Base-by-base conservation (phyloP, 345 rosid species). In the Sonneratia alba region DNA sequence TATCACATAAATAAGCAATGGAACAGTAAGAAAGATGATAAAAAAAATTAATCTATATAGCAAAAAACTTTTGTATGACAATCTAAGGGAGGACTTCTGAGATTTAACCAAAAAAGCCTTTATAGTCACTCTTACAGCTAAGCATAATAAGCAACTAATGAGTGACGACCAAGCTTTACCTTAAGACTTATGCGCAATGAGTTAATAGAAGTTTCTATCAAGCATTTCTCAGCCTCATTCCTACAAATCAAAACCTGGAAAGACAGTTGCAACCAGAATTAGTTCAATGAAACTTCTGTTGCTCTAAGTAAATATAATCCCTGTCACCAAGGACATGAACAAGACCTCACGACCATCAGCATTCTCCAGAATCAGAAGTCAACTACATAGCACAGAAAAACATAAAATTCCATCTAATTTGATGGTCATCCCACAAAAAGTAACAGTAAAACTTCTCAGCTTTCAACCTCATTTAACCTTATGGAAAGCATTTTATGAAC, bases 151-250 rank as follows among this genome's bases (percentile, higher is more conserved):
- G 7, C 36, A 68, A 67, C 36, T 3, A 53, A 71, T 32, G n/a
- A 68, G 37, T 69, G 66, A 79, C 21, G 36, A 42, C 45, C 49
- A 36, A 45, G 47, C 34, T 24, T 81, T 76, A 95, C 98, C 99
- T 90, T 92, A 70, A 92, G 96, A 84, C 98, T 95, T 82, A 92
- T 90, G 38, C 93, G 90, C 68, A 95, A 82, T 56, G 98, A 95
- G 80, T 95, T 95, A 80, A 95, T 92, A 37, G 97, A 92, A 76
- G 98, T 90, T 78, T 95, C 99, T 76, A 90, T 95, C 66, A 95
- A 86, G 83, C 99, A 95, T 77, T 88, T 90, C 80, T 95, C 99
- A 73, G 92, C 97, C 81, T 95, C 98, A 76, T 95, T 95, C 79
- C 93, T 85, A 77, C 96, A 92, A 75, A 95, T 92, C 84, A 95